Evolutionary conservation across 225 moss, liverwort and hornwort species (phyloP), one percentile per base, ranked within the genome.

Genomic region (Thuidium tamariscinum): DNA sequence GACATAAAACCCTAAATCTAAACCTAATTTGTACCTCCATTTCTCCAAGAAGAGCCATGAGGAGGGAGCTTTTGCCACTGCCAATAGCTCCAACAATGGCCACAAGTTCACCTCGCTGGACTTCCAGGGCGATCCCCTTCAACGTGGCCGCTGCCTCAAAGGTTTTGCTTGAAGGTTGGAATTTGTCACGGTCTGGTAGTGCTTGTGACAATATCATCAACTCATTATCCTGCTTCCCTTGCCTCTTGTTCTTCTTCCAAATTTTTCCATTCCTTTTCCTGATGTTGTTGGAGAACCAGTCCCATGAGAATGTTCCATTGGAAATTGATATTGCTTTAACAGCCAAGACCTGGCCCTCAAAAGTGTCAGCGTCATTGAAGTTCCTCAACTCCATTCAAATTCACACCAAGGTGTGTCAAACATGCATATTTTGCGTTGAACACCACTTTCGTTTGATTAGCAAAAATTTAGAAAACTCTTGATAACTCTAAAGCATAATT

Each of bases 71-170:
- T 84, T 95, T 97, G 55, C 97, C 95, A 85, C 95, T 95, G 41
- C 97, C 97, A 48, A 97, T 95, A 22, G 94, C 52, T 57, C 97
- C 97, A 72, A 97, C 92, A 57, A 97, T 86, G 37, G 97, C 95
- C 34, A 95, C 91, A 51, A 93, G 68, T 76, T 95, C 92, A 22
- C 95, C 95, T 37, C 76, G 89, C 34, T 83, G 86, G 23, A 95
- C 89, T 56, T 93, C 75, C 55, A 95, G 71, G 25, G 82, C 80
- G 62, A 95, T 89, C 60, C 41, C 88, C 49, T 89, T 85, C 87
- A 95, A 86, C 49, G 88, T 86, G 73, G 70, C 63, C 5, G 62
- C 62, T 86, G 59, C 78, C 71, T 80, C 86, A 25, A 55, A 25
- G 23, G 7, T 37, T 79, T 86, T 54, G 80, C 29, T 74, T 55